Conservation (phyloP, 78 protist species). For the Cavenderia fasciculata region DNA sequence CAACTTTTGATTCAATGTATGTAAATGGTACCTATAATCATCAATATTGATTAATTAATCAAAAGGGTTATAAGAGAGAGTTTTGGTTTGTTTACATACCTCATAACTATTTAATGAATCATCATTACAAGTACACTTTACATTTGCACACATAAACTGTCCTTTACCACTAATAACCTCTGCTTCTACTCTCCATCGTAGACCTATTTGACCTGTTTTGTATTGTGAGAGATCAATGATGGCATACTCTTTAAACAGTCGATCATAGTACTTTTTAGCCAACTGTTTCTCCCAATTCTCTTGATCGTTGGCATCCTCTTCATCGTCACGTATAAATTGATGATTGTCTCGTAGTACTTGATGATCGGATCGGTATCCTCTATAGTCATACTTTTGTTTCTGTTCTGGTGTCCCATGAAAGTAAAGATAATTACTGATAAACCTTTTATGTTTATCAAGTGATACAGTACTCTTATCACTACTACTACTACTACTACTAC, state of each 20-base stretch:
- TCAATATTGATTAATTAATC: not conserved
- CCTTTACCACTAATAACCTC: constrained; percentile 89
- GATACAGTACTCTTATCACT: too few relatives aligned
- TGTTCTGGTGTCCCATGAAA: too few relatives aligned
- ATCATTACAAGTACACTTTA: constrained; percentile 20
- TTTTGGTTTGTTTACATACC: not conserved
- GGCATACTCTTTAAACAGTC: constrained; percentile 87
- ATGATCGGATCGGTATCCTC: not conserved
- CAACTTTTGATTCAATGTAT: constrained; percentile 16
- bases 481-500: too few relatives aligned
- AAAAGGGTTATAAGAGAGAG: not conserved
- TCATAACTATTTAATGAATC: constrained; percentile 2
- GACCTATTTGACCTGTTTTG: constrained; percentile 74
- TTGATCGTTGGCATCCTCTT: constrained; percentile 16
- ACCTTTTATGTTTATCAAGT: too few relatives aligned
- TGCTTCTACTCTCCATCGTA: constrained; percentile 87
- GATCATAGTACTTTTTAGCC: constrained; percentile 86
- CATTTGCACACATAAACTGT: constrained; percentile 84
- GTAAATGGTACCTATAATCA: constrained; percentile 46
- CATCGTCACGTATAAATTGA: constrained; percentile 46
- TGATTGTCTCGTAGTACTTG: constrained; percentile 35
- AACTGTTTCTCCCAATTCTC: constrained; percentile 80
- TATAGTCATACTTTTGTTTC: too few relatives aligned
- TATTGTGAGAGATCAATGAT: constrained; percentile 84
- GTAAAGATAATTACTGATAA: too few relatives aligned